Conservation (phyloP, 371 early-diverging fungal species). For the Rhizopus stolonifer region DNA sequence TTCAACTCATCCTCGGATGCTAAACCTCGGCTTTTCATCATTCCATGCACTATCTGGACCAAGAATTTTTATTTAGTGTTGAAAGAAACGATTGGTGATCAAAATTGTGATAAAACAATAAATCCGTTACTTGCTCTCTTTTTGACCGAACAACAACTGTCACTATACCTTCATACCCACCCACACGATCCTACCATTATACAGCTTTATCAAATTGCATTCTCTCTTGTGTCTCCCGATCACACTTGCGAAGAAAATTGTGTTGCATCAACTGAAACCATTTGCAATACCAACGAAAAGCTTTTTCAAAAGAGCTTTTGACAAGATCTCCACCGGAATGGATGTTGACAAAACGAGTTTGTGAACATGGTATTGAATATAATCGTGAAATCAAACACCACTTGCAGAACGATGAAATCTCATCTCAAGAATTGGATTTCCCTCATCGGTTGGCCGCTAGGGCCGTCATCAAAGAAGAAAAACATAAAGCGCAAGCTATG, state of each 20-base stretch:
- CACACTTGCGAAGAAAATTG: neutral
- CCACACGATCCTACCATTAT: constrained; percentile 5
- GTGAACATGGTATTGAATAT: neutral
- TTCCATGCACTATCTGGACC: too few species aligned
- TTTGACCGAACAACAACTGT: too few species aligned
- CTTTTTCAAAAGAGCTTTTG: constrained; percentile 1
- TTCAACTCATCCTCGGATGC: too few species aligned
- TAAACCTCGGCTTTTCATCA: too few species aligned
- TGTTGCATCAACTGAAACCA: neutral
- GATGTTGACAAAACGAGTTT: neutral
- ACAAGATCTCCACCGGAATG: neutral
- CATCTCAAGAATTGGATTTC: neutral
- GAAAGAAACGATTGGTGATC: too few species aligned
- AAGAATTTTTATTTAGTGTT: too few species aligned
- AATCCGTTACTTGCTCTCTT: too few species aligned
- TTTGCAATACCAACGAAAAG: constrained; percentile 1
- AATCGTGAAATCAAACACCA: neutral
- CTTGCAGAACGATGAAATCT: neutral
- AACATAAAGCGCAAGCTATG: neutral
- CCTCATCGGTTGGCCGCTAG: neutral
- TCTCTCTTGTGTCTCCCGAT: neutral
- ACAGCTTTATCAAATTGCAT: neutral
- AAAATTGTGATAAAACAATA: too few species aligned
- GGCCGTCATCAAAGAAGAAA: neutral
- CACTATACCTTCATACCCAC: neutral